Conservation (phyloP, 306 rosid genomes). For the Sesbania bispinosa region DNA sequence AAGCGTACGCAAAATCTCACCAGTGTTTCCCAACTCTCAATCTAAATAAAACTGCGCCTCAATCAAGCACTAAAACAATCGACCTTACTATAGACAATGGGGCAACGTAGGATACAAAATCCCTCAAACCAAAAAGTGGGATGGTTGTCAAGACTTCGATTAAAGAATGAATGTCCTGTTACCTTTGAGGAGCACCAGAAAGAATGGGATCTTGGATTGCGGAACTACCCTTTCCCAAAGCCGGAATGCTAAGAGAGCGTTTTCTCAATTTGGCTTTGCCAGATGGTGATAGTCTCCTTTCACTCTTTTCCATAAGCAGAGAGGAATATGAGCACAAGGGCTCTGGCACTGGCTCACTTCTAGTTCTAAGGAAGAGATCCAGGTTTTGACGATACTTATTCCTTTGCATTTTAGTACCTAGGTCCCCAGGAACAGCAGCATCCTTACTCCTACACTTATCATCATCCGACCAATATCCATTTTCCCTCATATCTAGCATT, state of each 20-base stretch:
- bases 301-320: constrained; percentile 44
- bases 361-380: constrained; percentile 54
- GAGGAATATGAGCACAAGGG: constrained; percentile 51
- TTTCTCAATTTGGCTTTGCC: constrained; percentile 50
- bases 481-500: constrained; percentile 58
- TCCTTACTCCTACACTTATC: constrained; percentile 37
- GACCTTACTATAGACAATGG: constrained; percentile 18
- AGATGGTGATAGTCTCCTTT: constrained; percentile 33
- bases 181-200: constrained; percentile 67
- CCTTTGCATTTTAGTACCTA: constrained; percentile 29
- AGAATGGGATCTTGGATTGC: constrained; percentile 53
- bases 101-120: neutral
- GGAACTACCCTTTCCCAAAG: constrained; percentile 53
- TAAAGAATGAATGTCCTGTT: neutral
- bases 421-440: constrained; percentile 23
- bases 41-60: constrained; percentile 8
- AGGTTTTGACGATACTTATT: constrained; percentile 46
- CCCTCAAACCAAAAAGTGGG: neutral
- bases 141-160: neutral
- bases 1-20: constrained; percentile 5
- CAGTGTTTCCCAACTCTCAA: neutral
- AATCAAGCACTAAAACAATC: constrained; percentile 3
- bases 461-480: constrained; percentile 56
- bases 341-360: constrained; percentile 49
- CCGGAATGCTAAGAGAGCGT: constrained; percentile 86